Conservation (phyloP, 345 rosid genomes). For the Citrus trifoliata region DNA sequence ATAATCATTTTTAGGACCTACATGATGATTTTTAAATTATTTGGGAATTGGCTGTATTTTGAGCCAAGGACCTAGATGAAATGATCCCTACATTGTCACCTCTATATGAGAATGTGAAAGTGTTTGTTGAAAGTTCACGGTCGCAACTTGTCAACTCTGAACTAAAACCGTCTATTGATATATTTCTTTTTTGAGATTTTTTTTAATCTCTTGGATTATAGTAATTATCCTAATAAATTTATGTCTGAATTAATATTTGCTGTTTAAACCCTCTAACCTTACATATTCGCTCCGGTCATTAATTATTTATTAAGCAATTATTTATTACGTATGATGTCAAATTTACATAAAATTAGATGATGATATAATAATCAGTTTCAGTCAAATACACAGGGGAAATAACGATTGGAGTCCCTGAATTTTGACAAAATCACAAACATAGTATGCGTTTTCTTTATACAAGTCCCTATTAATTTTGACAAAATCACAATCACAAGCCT, state of each 20-base stretch:
- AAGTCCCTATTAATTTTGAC: neutral
- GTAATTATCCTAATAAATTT: neutral
- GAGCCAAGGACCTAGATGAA: neutral
- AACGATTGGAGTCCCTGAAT: no score
- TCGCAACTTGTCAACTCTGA: neutral
- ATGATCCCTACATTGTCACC: neutral
- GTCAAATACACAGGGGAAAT: no score
- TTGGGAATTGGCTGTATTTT: neutral
- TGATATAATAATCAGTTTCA: neutral
- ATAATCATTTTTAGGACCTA: neutral
- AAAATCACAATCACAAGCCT: neutral
- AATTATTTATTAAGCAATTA: neutral
- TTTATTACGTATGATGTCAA: no score
- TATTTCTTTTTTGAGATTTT: neutral
- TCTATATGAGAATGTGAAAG: neutral
- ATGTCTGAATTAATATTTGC: no score
- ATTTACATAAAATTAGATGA: neutral
- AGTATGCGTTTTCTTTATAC: no score
- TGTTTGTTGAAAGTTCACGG: neutral
- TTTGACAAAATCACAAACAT: no score
- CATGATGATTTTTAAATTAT: neutral
- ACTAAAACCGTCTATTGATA: neutral
- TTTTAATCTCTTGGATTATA: no score
- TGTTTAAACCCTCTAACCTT: neutral
- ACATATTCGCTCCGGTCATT: neutral